Conservation (phyloP, 2,329 filamentous ascomycete species). For the Fusarium penzigii region DNA sequence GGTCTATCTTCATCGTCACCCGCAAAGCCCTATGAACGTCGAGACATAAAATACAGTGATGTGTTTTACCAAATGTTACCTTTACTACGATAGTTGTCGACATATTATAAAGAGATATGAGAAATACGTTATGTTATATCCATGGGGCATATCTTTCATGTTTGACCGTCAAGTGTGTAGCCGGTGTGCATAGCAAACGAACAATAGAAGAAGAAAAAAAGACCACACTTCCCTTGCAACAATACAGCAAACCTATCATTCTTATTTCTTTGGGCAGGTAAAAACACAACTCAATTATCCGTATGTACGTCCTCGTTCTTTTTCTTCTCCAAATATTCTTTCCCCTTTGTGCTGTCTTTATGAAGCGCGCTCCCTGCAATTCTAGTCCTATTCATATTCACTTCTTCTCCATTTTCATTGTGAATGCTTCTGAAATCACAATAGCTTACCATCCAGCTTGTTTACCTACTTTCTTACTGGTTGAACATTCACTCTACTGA, state of each 20-base stretch:
- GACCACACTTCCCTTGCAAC: not conserved
- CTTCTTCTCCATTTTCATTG: not conserved
- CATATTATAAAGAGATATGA: too few relatives aligned
- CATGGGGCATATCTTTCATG: not conserved
- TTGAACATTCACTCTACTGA: not conserved
- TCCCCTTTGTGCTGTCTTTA: too few relatives aligned
- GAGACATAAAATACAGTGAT: too few relatives aligned
- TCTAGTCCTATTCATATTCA: too few relatives aligned
- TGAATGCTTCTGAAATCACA: not conserved
- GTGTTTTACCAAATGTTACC: too few relatives aligned
- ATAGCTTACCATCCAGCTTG: not conserved
- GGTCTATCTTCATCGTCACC: too few relatives aligned
- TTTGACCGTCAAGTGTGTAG: not conserved
- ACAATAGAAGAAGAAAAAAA: not conserved
- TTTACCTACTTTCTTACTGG: not conserved
- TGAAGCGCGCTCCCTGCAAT: too few relatives aligned
- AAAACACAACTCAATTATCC: not conserved
- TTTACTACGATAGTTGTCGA: too few relatives aligned
- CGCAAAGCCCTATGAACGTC: too few relatives aligned
- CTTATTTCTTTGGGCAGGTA: not conserved
- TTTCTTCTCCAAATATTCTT: not conserved
- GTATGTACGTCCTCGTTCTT: not conserved
- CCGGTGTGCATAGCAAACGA: not conserved
- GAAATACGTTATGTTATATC: too few relatives aligned
- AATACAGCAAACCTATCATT: not conserved